Evolutionary conservation across 1,284 basidiomycete genomes (phyloP), one percentile per base, ranked within the genome.

Genomic region (Athelia sp.): DNA sequence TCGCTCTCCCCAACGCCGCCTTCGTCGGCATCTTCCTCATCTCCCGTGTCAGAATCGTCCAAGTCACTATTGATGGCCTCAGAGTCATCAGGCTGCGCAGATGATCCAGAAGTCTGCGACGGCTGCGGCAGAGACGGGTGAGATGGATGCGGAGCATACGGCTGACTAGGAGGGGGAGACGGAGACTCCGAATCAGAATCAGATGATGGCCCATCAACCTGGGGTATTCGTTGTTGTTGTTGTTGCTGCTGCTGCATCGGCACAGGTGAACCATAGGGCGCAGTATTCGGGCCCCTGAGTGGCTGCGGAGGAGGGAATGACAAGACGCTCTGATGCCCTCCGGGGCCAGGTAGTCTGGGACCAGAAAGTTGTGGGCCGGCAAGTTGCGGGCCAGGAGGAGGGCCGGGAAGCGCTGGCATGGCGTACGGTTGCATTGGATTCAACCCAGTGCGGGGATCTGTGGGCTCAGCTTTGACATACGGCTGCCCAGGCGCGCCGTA

Each of bases 11-110:
- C 84, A 56, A 81, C 72, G 53, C 76, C 78, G 8, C 81, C 86
- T 53, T 86, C 86, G 45, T 87, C 86, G 4, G 81, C 81, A 40
- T 89, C 86, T 45, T 87, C 82, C 45, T 84, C 87, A 32, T 83
- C 85, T 48, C 87, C 88, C 3, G 84, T 84, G 54, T 95, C 92
- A 1, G 90, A 92, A 62, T 98, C 96, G 68, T 99, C 96, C 43
- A 99, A 71, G 63, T 99, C 96, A 51, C 91, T 95, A 60, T 96
- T 95, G 63, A 99, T 98, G 22, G 89, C 90, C 63, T 99, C 94
- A 38, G 74, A 73, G 57, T 86, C 82, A 21, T 69, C 81, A 2
- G 58, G 61, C 24, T 68, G 65, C 19, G 68, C 55, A 18, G 67
- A 56, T 1, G 65, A 60, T 8, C 67, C 56, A 35, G 71, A 63